Conservation (phyloP, 73 alveolate species). For the Paramecium caudatum region DNA sequence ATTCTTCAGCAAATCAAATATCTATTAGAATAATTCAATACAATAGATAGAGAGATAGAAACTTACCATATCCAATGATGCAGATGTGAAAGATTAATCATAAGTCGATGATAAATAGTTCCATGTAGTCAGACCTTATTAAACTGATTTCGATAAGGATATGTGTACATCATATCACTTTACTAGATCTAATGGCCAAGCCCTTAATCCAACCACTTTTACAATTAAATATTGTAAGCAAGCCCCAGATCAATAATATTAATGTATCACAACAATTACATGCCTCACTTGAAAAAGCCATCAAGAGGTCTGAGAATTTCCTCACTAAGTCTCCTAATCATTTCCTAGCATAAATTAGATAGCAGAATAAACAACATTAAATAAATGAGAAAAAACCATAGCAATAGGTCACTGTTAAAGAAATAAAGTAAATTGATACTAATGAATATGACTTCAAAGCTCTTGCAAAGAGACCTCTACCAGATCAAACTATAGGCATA, state of each 20-base stretch:
- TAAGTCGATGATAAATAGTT: neutral
- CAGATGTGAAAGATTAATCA: constrained; percentile 16
- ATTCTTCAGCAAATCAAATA: constrained; percentile 21
- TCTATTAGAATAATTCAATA: constrained; percentile 7
- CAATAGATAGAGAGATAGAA: constrained; percentile 8
- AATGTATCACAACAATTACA: constrained; percentile 36
- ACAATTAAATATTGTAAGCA: constrained; percentile 12
- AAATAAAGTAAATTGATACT: neutral
- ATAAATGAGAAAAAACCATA: constrained; percentile 1
- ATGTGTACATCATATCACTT: constrained; percentile 31
- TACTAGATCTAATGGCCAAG: constrained; percentile 54
- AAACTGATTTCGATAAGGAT: constrained; percentile 60
- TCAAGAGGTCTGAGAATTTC: constrained; percentile 56
- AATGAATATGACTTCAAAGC: constrained; percentile 38
- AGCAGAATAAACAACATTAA: neutral
- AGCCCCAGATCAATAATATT: constrained; percentile 36
- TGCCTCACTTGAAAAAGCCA: constrained; percentile 3
- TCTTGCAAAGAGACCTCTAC: neutral
- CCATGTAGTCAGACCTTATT: constrained; percentile 46
- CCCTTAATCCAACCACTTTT: constrained; percentile 40
- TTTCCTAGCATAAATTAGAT: neutral
- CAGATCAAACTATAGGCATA: neutral
- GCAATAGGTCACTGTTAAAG: neutral
- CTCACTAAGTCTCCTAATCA: constrained; percentile 30
- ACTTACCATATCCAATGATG: constrained; percentile 16